phyloP scores from a whole-genome alignment of 177 flowering plant species.

The Vitis hybrid region DNA sequence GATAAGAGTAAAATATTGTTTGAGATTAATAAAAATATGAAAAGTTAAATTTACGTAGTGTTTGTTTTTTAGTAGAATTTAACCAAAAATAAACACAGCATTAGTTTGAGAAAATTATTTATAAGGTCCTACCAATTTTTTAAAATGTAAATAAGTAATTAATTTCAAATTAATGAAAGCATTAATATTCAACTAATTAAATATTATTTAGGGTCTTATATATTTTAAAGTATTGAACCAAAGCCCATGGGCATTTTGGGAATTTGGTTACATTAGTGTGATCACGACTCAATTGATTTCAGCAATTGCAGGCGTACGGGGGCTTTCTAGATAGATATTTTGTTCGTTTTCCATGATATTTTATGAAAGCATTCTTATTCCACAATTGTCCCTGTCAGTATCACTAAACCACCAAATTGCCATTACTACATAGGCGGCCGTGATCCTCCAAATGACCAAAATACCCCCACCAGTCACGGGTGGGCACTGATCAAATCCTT shows the following conservation, averaged over 20 bases:
- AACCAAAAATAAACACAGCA: no score
- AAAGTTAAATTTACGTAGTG: no score
- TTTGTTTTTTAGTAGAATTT: no score
- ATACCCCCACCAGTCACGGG: constrained; percentile 21
- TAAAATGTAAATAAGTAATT: no score
- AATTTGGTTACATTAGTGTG: neutral
- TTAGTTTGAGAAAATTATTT: no score
- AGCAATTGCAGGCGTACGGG: constrained; percentile 18
- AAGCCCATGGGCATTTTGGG: neutral
- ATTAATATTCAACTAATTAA: neutral
- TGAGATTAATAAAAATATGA: no score
- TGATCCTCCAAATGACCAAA: constrained; percentile 7
- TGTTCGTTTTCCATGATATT: constrained; percentile 13
- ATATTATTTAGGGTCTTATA: neutral
- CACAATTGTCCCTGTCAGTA: neutral
- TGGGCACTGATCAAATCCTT: constrained; percentile 2
- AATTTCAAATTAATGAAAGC: no score
- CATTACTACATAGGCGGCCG: constrained; percentile 5
- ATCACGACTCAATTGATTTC: constrained; percentile 6
- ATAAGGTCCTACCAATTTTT: no score
- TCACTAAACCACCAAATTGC: constrained; percentile 1
- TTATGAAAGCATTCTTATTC: neutral
- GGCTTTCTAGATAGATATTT: constrained; percentile 3
- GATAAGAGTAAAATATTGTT: no score
- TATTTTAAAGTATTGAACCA: neutral